phyloP scores from a whole-genome alignment of 208 protist genomes.

The Trypanosoma vivax region DNA sequence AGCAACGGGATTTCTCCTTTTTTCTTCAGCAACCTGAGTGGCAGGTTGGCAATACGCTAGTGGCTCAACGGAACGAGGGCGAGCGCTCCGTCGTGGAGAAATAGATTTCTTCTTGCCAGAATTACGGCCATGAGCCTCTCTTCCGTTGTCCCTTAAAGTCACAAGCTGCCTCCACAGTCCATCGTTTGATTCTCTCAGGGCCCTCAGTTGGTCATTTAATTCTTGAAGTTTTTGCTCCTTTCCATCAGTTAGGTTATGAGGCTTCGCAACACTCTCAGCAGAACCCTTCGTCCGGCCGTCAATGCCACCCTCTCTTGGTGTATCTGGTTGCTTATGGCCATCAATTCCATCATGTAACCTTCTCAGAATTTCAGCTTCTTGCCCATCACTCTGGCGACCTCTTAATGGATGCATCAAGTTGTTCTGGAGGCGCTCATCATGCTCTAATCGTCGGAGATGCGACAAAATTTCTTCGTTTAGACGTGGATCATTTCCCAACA shows the following conservation, averaged over 20 bases:
- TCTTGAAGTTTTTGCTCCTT: slow-evolving; percentile 21
- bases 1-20: slow-evolving; percentile 49
- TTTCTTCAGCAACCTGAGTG: slow-evolving; percentile 40
- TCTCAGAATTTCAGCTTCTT: slow-evolving; percentile 10
- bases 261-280: slow-evolving; percentile 24
- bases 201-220: slow-evolving; percentile 21
- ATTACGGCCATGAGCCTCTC: slow-evolving; percentile 6
- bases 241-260: slow-evolving; percentile 2
- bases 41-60: slow-evolving; percentile 38
- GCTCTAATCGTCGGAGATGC: too few relatives aligned
- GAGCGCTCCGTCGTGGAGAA: slow-evolving; percentile 24
- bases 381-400: too few relatives aligned
- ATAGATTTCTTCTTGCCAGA: slow-evolving; percentile 18
- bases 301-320: slow-evolving; percentile 14
- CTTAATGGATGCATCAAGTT: too few relatives aligned
- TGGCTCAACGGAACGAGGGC: slow-evolving; percentile 13
- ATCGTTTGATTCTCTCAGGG: slow-evolving; percentile 39
- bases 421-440: too few relatives aligned
- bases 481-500: slow-evolving; percentile 25
- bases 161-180: slow-evolving; percentile 28
- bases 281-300: slow-evolving; percentile 22
- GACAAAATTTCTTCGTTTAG: slow-evolving; percentile 59
- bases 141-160: slow-evolving; percentile 10
- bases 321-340: slow-evolving; percentile 3
- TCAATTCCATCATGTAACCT: background rate